Percentiles rank a stretch among this genome's conserved stretches.
Evolutionary conservation across 495 filamentous ascomycete genomes (phyloP).

Genomic region (Schizothecium vesticola): DNA sequence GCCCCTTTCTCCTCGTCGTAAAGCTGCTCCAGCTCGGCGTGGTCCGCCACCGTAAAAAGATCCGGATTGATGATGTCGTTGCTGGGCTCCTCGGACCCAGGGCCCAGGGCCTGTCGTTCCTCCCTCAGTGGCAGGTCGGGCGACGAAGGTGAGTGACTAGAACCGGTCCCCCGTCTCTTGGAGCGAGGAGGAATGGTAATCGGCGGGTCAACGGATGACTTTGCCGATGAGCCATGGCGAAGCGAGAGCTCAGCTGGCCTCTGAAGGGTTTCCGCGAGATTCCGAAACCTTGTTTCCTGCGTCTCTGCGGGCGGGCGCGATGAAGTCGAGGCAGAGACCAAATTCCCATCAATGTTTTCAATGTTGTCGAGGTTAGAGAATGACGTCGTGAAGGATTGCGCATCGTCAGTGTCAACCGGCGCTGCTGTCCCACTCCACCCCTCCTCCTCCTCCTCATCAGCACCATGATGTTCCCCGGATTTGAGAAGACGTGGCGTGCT

Average conservation of each 20-base stretch:
- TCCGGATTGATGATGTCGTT: neutral
- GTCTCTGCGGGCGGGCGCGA: neutral
- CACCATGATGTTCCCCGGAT: constrained; percentile 5
- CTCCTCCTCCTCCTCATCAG: constrained; percentile 25
- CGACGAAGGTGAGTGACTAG: neutral
- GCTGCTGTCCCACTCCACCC: constrained; percentile 33
- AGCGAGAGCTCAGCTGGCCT: constrained; percentile 6
- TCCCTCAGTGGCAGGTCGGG: neutral
- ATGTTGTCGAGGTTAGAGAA: constrained; percentile 17
- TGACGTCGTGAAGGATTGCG: constrained; percentile 23
- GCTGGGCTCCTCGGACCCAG: neutral
- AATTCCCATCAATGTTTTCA: constrained; percentile 6
- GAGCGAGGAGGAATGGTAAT: constrained; percentile 24
- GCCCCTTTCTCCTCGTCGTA: neutral
- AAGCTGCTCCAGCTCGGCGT: neutral
- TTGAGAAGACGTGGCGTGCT: constrained; percentile 21
- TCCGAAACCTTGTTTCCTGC: neutral
- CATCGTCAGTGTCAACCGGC: constrained; percentile 34
- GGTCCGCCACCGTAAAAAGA: neutral
- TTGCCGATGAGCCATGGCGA: constrained; percentile 5
- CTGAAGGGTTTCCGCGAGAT: neutral
- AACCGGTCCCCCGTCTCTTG: constrained; percentile 13
- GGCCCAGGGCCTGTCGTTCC: neutral
- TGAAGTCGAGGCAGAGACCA: neutral
- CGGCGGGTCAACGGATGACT: neutral